A percentile compares a stretch with the other conserved stretches of the same genome.
These are phyloP conservation scores for Aspergillus haitiensis DNA, from an alignment of 495 filamentous ascomycete species.

Conservation along the genomic window DNA sequence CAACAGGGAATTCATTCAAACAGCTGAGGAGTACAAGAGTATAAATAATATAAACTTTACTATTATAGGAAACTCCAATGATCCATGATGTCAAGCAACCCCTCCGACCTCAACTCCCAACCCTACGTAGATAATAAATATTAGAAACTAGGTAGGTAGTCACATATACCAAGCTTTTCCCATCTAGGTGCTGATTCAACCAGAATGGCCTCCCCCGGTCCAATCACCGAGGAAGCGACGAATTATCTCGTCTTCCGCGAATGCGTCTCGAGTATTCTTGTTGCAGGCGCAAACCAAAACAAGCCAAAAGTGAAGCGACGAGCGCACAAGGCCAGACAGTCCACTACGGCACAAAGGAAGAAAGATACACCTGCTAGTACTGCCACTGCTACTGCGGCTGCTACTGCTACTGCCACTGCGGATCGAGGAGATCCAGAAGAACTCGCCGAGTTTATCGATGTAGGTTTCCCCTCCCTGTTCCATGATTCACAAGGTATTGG, in stretches of 20 bases:
- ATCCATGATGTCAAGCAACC: too few species aligned
- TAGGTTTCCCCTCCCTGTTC: conserved; percentile 27
- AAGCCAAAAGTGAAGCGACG: conserved; percentile 43
- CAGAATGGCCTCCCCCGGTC: conserved; percentile 18
- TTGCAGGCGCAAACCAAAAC: conserved; percentile 51
- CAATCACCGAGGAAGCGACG: conserved; percentile 37
- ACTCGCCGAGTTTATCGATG: conserved; percentile 70
- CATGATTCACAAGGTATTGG: too few species aligned
- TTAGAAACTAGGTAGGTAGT: too few species aligned
- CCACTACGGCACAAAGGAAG: neutral
- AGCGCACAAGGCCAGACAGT: conserved; percentile 39
- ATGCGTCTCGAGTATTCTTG: conserved; percentile 58
- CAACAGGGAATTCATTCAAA: too few species aligned
- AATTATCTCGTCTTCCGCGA: conserved; percentile 75
- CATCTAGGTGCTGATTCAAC: neutral
- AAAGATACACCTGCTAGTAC: neutral
- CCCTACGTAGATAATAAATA: too few species aligned
- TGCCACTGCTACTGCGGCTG: neutral
- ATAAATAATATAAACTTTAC: too few species aligned
- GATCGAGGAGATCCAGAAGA: conserved; percentile 58
- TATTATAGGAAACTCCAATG: too few species aligned
- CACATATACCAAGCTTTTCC: too few species aligned
- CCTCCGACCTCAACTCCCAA: too few species aligned
- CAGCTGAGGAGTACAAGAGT: too few species aligned
- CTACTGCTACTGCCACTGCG: neutral